These are phyloP conservation scores for Stephanodiscus minutulus DNA, from an alignment of 108 stramenopile genomes.

Conservation along the genomic window DNA sequence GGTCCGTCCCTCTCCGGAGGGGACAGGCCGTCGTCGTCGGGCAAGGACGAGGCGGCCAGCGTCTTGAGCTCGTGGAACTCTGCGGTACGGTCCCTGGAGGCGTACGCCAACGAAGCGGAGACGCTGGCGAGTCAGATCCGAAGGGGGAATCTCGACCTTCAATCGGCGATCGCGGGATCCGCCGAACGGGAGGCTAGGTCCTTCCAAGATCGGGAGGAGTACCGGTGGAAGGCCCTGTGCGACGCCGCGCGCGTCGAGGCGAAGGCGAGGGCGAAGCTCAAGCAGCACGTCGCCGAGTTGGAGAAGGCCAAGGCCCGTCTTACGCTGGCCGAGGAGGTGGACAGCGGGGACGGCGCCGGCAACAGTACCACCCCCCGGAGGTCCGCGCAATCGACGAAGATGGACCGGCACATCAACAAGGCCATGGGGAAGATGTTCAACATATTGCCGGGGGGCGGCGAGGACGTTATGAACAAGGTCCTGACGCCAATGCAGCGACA, in stretches of 20 bases:
- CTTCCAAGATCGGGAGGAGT: slow-evolving; percentile 62
- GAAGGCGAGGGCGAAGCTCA: slow-evolving; percentile 58
- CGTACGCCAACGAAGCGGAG: slow-evolving; percentile 42
- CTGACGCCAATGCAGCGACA: slow-evolving; percentile 58
- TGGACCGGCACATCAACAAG: slow-evolving; percentile 46
- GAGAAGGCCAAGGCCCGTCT: slow-evolving; percentile 66
- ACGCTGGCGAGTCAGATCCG: slow-evolving; percentile 41
- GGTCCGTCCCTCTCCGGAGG: slow-evolving; percentile 11
- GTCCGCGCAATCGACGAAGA: slow-evolving; percentile 26
- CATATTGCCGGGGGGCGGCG: slow-evolving; percentile 63
- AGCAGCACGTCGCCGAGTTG: slow-evolving; percentile 48
- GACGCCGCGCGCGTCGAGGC: slow-evolving; percentile 64
- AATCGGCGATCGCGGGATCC: slow-evolving; percentile 33
- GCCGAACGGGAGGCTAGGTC: slow-evolving; percentile 52
- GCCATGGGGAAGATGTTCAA: slow-evolving; percentile 66
- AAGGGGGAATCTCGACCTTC: slow-evolving; percentile 41
- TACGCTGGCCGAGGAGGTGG: slow-evolving; percentile 43
- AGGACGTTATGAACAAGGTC: slow-evolving; percentile 73
- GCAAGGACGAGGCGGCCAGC: slow-evolving; percentile 26
- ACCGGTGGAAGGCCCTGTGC: slow-evolving; percentile 70
- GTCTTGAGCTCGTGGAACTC: slow-evolving; percentile 45
- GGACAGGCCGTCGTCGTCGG: slow-evolving; percentile 24
- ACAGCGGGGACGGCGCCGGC: background rate
- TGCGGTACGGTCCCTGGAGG: slow-evolving; percentile 42
- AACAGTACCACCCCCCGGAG: slow-evolving; percentile 13